A percentile compares a stretch with the other conserved stretches of the same genome.
Conservation (phyloP, 371 early-diverging fungal species). For the Mortierella sp. region DNA sequence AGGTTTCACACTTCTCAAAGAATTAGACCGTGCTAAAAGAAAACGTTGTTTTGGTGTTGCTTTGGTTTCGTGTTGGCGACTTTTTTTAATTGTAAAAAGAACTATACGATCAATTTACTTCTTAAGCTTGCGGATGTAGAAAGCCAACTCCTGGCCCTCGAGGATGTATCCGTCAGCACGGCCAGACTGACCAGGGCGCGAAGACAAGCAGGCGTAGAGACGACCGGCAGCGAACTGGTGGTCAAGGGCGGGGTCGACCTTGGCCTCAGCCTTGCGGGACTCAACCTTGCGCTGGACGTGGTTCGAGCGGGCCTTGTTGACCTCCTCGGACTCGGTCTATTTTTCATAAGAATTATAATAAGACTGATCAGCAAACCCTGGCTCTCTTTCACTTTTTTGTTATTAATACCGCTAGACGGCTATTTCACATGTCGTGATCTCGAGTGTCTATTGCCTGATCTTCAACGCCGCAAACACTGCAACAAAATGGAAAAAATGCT, state of each 20-base stretch:
- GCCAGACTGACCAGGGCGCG: conserved; percentile 99
- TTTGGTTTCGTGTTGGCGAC: not conserved
- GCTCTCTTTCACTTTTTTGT: too few relatives aligned
- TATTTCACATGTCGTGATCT: too few relatives aligned
- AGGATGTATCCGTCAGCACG: conserved; percentile 98
- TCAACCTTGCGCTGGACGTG: conserved; percentile 89
- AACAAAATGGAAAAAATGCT: too few relatives aligned
- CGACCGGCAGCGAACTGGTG: conserved; percentile 97
- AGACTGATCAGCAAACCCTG: not conserved
- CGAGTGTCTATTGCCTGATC: too few relatives aligned
- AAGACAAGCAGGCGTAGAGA: conserved; percentile 93
- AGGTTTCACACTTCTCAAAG: not conserved
- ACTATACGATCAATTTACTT: conserved; percentile 28
- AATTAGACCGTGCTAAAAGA: not conserved
- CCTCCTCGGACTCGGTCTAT: conserved; percentile 61
- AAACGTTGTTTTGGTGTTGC: not conserved
- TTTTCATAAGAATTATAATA: too few relatives aligned
- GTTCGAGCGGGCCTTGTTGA: conserved; percentile 87
- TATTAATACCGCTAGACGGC: too few relatives aligned
- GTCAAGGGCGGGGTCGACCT: conserved; percentile 88
- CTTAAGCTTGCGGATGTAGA: conserved; percentile 95
- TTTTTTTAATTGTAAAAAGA: conserved; percentile 21
- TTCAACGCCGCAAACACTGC: too few relatives aligned
- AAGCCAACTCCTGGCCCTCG: conserved; percentile 98
- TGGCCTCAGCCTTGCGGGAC: conserved; percentile 81